Conservation (phyloP, 2,329 filamentous ascomycete genomes). For the Lecanicillium sp. region DNA sequence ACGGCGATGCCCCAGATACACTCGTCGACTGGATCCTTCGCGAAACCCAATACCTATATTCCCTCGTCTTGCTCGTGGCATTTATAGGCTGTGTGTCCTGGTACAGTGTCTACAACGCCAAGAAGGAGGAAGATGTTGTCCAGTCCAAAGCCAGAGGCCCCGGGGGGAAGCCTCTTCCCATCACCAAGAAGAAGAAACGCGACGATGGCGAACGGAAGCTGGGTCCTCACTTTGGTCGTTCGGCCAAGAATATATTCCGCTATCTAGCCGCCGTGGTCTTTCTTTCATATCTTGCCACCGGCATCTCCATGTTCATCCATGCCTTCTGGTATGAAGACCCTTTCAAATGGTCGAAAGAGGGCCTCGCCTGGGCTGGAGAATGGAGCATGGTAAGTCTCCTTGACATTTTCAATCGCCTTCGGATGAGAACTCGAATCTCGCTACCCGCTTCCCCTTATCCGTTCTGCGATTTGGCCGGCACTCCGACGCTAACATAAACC, state of each 20-base stretch:
- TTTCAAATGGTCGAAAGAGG: conserved; percentile 29
- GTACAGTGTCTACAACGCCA: conserved; percentile 45
- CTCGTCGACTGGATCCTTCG: conserved; percentile 35
- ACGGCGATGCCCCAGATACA: conserved; percentile 17
- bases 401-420: background rate
- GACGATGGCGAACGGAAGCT: conserved; percentile 36
- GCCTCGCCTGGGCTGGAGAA: conserved; percentile 69
- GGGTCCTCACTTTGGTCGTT: conserved; percentile 52
- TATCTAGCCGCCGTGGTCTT: conserved; percentile 66
- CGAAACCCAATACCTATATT: conserved; percentile 43
- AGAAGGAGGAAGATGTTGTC: conserved; percentile 38
- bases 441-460: conserved; percentile 5
- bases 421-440: too few relatives aligned
- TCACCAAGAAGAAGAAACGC: conserved; percentile 50
- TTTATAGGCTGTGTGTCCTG: conserved; percentile 44
- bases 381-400: conserved; percentile 57
- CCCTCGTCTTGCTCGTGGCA: conserved; percentile 41
- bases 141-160: conserved; percentile 59
- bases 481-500: conserved; percentile 12
- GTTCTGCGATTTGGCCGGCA: too few relatives aligned
- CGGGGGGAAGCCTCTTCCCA: conserved; percentile 79
- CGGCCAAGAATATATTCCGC: conserved; percentile 65
- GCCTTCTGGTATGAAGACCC: conserved; percentile 46
- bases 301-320: conserved; percentile 65
- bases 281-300: conserved; percentile 68